Percentiles rank a stretch among this genome's conserved stretches.
Evolutionary conservation across 441 rosid species (phyloP).

Genomic region (Heliophila coronopifolia): DNA sequence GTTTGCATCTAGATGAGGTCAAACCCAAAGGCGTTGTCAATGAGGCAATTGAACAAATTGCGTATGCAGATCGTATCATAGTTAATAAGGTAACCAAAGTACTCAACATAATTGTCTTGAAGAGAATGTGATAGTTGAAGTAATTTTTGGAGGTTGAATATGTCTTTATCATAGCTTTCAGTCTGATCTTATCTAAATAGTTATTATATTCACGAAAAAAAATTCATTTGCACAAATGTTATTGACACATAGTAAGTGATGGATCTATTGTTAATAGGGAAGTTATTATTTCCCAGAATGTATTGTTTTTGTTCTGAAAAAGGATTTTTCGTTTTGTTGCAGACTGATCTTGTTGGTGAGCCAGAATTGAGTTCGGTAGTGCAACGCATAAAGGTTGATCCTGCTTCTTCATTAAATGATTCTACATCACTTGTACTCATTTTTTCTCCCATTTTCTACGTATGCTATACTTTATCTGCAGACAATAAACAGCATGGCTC

Average conservation of each 20-base stretch:
- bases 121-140: neutral
- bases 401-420: slow-evolving; percentile 1
- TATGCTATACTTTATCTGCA: slow-evolving; percentile 30
- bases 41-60: slow-evolving; percentile 95
- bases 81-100: slow-evolving; percentile 63
- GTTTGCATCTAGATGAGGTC: slow-evolving; percentile 71
- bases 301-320: slow-evolving; percentile 16
- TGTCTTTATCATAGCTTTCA: neutral
- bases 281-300: slow-evolving; percentile 4
- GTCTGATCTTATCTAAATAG: neutral
- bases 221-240: neutral
- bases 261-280: neutral
- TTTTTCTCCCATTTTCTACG: slow-evolving; percentile 13
- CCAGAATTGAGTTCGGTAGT: slow-evolving; percentile 54
- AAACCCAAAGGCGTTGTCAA: slow-evolving; percentile 87
- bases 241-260: neutral
- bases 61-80: slow-evolving; percentile 83
- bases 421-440: neutral
- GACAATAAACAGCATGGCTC: slow-evolving; percentile 77
- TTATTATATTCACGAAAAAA: neutral
- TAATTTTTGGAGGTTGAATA: neutral
- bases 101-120: neutral
- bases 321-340: slow-evolving; percentile 19
- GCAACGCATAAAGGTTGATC: slow-evolving; percentile 60
- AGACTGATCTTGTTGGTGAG: slow-evolving; percentile 90